Evolutionary conservation across 371 early-diverging fungal genomes (phyloP).

Genomic region (Mortierella sp.): DNA sequence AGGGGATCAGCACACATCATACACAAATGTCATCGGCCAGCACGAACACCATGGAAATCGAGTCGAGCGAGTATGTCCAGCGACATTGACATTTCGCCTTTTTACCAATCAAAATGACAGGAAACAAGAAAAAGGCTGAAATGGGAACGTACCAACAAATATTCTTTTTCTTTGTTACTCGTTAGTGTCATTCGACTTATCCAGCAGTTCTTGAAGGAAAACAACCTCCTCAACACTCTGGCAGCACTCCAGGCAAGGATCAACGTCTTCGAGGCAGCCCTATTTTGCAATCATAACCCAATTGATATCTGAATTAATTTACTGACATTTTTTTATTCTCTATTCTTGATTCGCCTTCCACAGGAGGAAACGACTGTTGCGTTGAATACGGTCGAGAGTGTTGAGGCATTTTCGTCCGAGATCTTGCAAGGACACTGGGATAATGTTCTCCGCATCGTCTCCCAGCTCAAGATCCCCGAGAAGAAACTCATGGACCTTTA

Average conservation of each 20-base stretch:
- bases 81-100: neutral
- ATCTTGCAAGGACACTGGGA: conserved; percentile 91
- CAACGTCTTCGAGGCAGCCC: neutral
- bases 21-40: conserved; percentile 25
- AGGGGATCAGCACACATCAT: neutral
- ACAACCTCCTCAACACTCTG: conserved; percentile 81
- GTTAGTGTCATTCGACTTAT: conserved; percentile 87
- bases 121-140: neutral
- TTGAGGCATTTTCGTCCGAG: conserved; percentile 76
- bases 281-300: neutral
- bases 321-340: neutral
- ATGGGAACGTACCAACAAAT: neutral
- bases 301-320: neutral
- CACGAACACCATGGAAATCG: conserved; percentile 70
- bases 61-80: conserved; percentile 73
- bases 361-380: conserved; percentile 84
- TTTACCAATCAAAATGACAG: neutral
- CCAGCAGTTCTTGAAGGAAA: conserved; percentile 92
- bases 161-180: neutral
- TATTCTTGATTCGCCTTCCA: neutral
- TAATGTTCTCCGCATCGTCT: conserved; percentile 79
- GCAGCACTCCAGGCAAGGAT: conserved; percentile 73
- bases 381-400: conserved; percentile 87
- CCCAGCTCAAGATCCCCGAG: conserved; percentile 75
- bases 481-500: conserved; percentile 85